These are phyloP conservation scores for Hymenochaete sp. DNA, from an alignment of 1,284 basidiomycete species.

Conservation along the genomic window DNA sequence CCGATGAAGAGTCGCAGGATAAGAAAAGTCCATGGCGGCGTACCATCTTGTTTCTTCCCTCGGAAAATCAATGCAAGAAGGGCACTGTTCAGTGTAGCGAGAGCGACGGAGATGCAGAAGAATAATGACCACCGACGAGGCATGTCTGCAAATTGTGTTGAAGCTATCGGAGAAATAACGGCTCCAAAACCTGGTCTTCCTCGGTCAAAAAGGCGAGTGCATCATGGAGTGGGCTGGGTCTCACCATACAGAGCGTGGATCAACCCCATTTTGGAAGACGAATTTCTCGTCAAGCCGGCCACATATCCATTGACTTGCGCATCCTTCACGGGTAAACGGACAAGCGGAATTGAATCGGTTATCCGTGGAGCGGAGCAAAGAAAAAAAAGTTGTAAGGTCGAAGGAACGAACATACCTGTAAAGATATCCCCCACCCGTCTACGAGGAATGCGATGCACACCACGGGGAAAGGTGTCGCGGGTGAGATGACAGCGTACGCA, in stretches of 20 bases:
- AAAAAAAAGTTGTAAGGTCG: not conserved
- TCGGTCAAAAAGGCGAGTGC: not conserved
- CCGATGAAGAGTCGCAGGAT: not conserved
- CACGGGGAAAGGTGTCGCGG: constrained; percentile 58
- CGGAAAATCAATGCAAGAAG: constrained; percentile 29
- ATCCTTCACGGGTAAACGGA: constrained; percentile 29
- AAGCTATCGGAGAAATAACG: constrained; percentile 25
- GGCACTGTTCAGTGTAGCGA: constrained; percentile 21
- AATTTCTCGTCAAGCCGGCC: constrained; percentile 34
- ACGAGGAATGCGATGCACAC: constrained; percentile 52
- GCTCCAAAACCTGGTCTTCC: constrained; percentile 23
- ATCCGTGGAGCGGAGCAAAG: too few relatives aligned
- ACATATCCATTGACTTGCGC: constrained; percentile 54
- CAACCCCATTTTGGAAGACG: constrained; percentile 31
- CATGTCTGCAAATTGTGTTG: constrained; percentile 26
- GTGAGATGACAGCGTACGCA: constrained; percentile 35
- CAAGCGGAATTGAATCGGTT: not conserved
- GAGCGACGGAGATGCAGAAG: constrained; percentile 31
- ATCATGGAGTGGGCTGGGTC: not conserved
- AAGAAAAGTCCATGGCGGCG: not conserved
- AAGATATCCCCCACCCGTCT: constrained; percentile 51
- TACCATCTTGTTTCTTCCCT: constrained; percentile 7
- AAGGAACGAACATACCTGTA: constrained; percentile 33
- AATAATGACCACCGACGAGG: constrained; percentile 26
- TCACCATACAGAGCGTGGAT: constrained; percentile 24